Conservation (phyloP, 768 basidiomycete species). For the Tulasnella calospora region DNA sequence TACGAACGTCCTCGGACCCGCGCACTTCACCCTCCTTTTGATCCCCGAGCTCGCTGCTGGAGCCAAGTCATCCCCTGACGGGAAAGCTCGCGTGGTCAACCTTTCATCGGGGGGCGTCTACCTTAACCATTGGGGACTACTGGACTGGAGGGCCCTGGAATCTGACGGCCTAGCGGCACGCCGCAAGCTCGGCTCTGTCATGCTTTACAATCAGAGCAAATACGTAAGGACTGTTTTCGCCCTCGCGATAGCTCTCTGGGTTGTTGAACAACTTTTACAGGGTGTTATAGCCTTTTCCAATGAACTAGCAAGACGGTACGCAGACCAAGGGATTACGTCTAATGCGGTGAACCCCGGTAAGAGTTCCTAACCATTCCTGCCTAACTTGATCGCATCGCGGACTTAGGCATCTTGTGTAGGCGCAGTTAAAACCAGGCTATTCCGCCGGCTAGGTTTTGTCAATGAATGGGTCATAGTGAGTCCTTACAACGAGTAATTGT, state of each 20-base stretch:
- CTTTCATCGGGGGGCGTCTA: slow-evolving; percentile 17
- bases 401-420: not conserved
- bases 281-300: slow-evolving; percentile 22
- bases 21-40: slow-evolving; percentile 23
- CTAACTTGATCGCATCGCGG: not conserved
- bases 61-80: slow-evolving; percentile 21
- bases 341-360: slow-evolving; percentile 26
- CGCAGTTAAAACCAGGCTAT: not conserved
- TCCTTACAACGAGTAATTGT: not conserved
- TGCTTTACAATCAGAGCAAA: slow-evolving; percentile 22
- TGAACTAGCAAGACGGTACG: slow-evolving; percentile 27
- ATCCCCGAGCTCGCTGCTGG: slow-evolving; percentile 18
- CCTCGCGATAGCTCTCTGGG: not conserved
- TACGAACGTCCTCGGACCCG: slow-evolving; percentile 24
- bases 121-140: not conserved
- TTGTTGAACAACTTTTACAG: not conserved
- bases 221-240: not conserved
- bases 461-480: not conserved
- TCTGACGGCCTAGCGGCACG: slow-evolving; percentile 4
- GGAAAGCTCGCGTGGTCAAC: slow-evolving; percentile 26
- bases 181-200: not conserved
- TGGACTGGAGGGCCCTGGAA: slow-evolving; percentile 4
- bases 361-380: not conserved
- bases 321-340: slow-evolving; percentile 21
- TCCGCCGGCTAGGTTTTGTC: not conserved